phyloP scores from a whole-genome alignment of 148 eudicot species.

The Spergularia bocconei region DNA sequence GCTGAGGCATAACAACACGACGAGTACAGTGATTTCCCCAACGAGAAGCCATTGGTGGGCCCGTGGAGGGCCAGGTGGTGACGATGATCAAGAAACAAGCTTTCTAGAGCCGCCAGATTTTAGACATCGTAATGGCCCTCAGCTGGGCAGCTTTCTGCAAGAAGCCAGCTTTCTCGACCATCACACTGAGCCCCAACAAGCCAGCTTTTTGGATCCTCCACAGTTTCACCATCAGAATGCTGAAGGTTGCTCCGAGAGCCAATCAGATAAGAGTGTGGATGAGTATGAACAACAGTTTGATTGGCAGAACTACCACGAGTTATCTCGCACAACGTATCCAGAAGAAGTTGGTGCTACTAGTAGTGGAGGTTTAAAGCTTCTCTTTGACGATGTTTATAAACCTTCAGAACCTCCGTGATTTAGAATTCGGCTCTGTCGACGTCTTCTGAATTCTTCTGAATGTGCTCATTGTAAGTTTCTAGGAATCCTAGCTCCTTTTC shows the following conservation, averaged over 20 bases:
- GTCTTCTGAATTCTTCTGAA: too few species aligned
- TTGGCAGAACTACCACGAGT: slow-evolving; percentile 40
- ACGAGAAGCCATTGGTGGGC: slow-evolving; percentile 33
- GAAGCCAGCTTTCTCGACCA: slow-evolving; percentile 38
- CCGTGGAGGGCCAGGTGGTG: slow-evolving; percentile 26
- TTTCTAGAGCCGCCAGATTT: slow-evolving; percentile 34
- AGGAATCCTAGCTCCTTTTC: too few species aligned
- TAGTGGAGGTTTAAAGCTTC: slow-evolving; percentile 57
- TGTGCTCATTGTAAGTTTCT: too few species aligned
- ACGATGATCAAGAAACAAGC: slow-evolving; percentile 8
- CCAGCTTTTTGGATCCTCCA: slow-evolving; percentile 61
- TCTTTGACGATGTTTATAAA: slow-evolving; percentile 66
- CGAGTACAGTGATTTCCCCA: slow-evolving; percentile 24
- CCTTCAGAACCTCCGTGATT: too few species aligned
- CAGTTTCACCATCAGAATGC: slow-evolving; percentile 31
- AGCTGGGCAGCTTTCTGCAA: slow-evolving; percentile 25
- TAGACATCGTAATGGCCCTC: neutral
- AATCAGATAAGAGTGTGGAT: slow-evolving; percentile 27
- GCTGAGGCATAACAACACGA: slow-evolving; percentile 7
- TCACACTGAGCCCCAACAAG: slow-evolving; percentile 18
- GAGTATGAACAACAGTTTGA: slow-evolving; percentile 41
- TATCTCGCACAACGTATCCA: slow-evolving; percentile 43
- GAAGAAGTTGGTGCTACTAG: slow-evolving; percentile 34
- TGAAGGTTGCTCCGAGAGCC: slow-evolving; percentile 15
- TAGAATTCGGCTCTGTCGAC: too few species aligned